Base-by-base conservation (phyloP, 2,329 filamentous ascomycete genomes). In the Arthrobotrys megalospora region DNA sequence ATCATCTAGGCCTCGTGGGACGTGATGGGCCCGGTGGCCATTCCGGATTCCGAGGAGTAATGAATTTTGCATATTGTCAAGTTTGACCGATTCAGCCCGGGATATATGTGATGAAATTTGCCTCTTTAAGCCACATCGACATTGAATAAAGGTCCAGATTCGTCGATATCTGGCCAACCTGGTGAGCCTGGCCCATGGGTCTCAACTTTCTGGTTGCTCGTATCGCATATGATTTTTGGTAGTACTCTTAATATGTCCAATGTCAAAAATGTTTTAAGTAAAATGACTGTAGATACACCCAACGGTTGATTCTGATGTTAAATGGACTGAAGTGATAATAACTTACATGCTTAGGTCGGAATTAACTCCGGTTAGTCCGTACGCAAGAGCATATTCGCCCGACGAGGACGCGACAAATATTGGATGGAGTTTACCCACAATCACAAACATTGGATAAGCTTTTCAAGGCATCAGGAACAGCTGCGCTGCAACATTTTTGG, bases 1-100 rank as follows among this genome's bases (percentile, higher is more conserved):
- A 77, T 77, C 12, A 38, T 45, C 36, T 38, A 47, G 62, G 24
- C 32, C 55, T 24, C 34, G n/a, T 71, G n/a, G 10, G 52, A 14
- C 6, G 34, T 32, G 14, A 32, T 3, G 8, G 14, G n/a, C 34
- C 34, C 43, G 12, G 45, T 38, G 63, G 8, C 45, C 63, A 48
- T 50, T 36, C 3, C 34, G 21, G 12, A 12, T 10, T 36, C 62
- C 38, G 58, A 47, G 12, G 21, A 47, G 32, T 19, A 3, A 19
- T 58, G n/a, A 21, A 8, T 36, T 38, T 7, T 19, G 8, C 14
- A 58, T 21, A 11, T 21, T 38, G 8, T 58, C 2, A 38, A 58
- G 52, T 58, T 38, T 58, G 12, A 16, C 6, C 36, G 24, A 34
- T 53, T 53, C 28, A n/a, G 48, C 14, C 14, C 10, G 21, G 10